phyloP scores from a whole-genome alignment of 768 basidiomycete species.

The Xerocomellus chrysenteron region DNA sequence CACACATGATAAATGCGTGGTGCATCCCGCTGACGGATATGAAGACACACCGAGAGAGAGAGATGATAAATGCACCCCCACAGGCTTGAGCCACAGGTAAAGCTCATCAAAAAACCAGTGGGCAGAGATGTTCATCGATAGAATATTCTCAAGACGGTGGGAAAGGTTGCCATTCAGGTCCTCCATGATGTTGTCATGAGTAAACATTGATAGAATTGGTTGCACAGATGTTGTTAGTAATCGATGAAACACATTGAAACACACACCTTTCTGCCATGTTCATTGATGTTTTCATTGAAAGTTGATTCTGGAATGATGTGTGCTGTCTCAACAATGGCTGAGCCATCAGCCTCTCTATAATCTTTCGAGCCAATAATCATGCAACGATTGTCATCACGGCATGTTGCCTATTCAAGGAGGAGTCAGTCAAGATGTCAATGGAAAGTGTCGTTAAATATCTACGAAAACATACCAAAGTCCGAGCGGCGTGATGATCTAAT shows the following conservation, averaged over 20 bases:
- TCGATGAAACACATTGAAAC: background rate
- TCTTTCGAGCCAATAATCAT: background rate
- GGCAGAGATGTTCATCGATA: background rate
- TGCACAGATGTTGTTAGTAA: background rate
- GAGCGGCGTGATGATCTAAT: background rate
- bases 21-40: background rate
- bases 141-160: background rate
- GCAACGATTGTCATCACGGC: background rate
- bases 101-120: background rate
- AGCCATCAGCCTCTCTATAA: background rate
- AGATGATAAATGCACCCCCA: background rate
- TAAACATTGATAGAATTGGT: background rate
- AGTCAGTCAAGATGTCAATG: background rate
- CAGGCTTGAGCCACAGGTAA: constrained; percentile 4
- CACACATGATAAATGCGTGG: background rate
- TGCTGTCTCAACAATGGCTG: background rate
- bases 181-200: background rate
- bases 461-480: background rate
- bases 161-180: background rate
- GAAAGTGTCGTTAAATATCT: too few relatives aligned
- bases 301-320: background rate
- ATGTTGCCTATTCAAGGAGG: background rate
- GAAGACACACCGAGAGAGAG: background rate
- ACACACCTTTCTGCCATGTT: background rate
- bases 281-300: background rate